Evolutionary conservation across 2,329 filamentous ascomycete genomes (phyloP).

Genomic region (Exophiala oligosperma): DNA sequence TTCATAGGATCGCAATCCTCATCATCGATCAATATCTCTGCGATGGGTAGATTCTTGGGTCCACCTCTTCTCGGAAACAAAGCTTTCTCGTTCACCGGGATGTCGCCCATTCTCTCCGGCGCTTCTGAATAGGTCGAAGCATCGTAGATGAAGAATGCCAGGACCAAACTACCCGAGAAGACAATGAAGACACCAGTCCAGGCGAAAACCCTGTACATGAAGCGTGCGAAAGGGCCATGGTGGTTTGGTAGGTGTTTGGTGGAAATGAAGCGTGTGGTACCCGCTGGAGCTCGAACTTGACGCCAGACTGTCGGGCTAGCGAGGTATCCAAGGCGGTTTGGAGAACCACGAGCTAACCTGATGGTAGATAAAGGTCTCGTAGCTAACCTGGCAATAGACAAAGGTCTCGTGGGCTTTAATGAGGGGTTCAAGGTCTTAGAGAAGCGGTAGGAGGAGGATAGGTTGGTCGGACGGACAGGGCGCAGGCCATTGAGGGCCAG

Average conservation of each 20-base stretch:
- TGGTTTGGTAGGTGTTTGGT: slow-evolving; percentile 36
- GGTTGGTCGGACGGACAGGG: slow-evolving; percentile 6
- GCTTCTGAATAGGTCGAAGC: slow-evolving; percentile 83
- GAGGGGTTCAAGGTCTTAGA: neutral
- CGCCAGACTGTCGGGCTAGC: slow-evolving; percentile 4
- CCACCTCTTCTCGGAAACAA: slow-evolving; percentile 79
- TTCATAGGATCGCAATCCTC: slow-evolving; percentile 72
- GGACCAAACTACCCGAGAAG: slow-evolving; percentile 66
- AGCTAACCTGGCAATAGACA: slow-evolving; percentile 4
- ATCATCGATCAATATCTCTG: slow-evolving; percentile 84
- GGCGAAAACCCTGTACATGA: slow-evolving; percentile 69
- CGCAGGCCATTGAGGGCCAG: slow-evolving; percentile 15
- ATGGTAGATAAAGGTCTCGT: slow-evolving; percentile 8
- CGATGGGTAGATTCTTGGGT: slow-evolving; percentile 92
- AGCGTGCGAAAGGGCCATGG: slow-evolving; percentile 44
- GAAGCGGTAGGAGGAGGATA: slow-evolving; percentile 4
- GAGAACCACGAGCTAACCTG: neutral
- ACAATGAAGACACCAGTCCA: slow-evolving; percentile 74
- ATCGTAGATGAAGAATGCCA: slow-evolving; percentile 92
- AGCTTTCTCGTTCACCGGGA: slow-evolving; percentile 81
- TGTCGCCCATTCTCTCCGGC: slow-evolving; percentile 62
- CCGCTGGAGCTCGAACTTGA: slow-evolving; percentile 1
- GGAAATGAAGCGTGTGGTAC: slow-evolving; percentile 28
- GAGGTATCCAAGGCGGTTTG: neutral
- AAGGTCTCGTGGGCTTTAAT: slow-evolving; percentile 4